A percentile compares a stretch with the other conserved stretches of the same genome.
phyloP scores from a whole-genome alignment of 1,284 basidiomycete species.

The Puccinia novopanici region DNA sequence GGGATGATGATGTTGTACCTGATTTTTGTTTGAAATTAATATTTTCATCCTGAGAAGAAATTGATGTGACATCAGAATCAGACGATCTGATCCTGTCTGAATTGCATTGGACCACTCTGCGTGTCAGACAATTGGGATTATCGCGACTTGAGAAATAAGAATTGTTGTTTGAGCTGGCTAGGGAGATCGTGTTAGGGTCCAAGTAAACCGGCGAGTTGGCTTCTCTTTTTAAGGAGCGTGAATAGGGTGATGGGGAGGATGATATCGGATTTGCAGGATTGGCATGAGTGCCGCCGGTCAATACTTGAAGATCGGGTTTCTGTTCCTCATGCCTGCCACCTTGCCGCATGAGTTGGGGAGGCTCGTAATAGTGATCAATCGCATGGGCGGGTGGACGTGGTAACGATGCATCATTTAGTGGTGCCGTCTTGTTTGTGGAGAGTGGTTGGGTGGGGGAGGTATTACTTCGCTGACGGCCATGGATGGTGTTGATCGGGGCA shows the following conservation, averaged over 20 bases:
- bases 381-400: not conserved
- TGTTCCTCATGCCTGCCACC: not conserved
- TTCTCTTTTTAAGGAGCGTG: constrained; percentile 35
- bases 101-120: constrained; percentile 43
- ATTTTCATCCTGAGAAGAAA: constrained; percentile 48
- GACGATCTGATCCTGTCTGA: constrained; percentile 34
- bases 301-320: not conserved
- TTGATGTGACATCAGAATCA: constrained; percentile 48
- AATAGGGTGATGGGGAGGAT: constrained; percentile 11
- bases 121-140: constrained; percentile 14
- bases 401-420: not conserved
- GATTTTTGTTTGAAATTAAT: not conserved
- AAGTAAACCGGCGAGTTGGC: constrained; percentile 44
- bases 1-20: not conserved
- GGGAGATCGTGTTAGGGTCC: constrained; percentile 24
- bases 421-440: not conserved
- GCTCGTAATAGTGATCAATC: constrained; percentile 3
- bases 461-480: constrained; percentile 10
- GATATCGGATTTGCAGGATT: constrained; percentile 15
- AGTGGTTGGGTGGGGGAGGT: constrained; percentile 5
- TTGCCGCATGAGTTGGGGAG: not conserved
- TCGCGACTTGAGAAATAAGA: constrained; percentile 11
- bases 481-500: constrained; percentile 15
- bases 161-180: constrained; percentile 20
- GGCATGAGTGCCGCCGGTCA: not conserved